A percentile compares a stretch with the other conserved stretches of the same genome.
These are phyloP conservation scores for Simmondsia chinensis DNA, from an alignment of 148 eudicot species.

Conservation along the genomic window DNA sequence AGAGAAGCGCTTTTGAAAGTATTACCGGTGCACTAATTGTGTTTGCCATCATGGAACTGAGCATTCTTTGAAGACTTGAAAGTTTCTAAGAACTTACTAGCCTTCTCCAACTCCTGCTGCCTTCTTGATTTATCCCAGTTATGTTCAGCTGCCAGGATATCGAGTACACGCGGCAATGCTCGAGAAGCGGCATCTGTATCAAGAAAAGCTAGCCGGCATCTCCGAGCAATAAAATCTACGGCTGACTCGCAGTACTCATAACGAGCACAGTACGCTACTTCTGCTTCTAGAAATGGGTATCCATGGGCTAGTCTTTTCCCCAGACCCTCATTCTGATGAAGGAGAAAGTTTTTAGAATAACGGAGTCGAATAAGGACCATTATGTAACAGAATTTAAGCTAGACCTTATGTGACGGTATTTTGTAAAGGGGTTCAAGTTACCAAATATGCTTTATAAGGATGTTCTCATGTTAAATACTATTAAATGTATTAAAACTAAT, in stretches of 20 bases:
- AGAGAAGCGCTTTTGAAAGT: no score
- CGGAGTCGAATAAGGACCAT: no score
- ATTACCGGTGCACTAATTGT: no score
- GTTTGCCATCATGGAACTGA: slow-evolving; percentile 92
- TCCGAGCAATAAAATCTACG: slow-evolving; percentile 80
- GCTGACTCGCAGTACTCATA: slow-evolving; percentile 93
- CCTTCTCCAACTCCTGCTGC: slow-evolving; percentile 46
- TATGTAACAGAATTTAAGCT: no score
- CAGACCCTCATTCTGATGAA: slow-evolving; percentile 67
- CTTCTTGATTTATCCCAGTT: slow-evolving; percentile 78
- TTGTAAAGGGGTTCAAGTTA: no score
- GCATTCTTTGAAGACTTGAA: slow-evolving; percentile 93
- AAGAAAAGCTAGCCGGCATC: slow-evolving; percentile 92
- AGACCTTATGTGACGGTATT: no score
- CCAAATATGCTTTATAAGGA: no score
- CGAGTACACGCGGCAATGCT: slow-evolving; percentile 73
- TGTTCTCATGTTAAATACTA: no score
- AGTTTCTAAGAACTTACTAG: slow-evolving; percentile 61
- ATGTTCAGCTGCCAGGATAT: slow-evolving; percentile 78
- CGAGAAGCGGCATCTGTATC: slow-evolving; percentile 90
- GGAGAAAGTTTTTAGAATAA: no score
- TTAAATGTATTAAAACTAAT: no score
- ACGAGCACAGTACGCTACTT: slow-evolving; percentile 96
- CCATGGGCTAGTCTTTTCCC: slow-evolving; percentile 99
- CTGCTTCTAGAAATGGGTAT: slow-evolving; percentile 92